Evolutionary conservation across 2,329 filamentous ascomycete species (phyloP).

Genomic region (Colletotrichum sp.): DNA sequence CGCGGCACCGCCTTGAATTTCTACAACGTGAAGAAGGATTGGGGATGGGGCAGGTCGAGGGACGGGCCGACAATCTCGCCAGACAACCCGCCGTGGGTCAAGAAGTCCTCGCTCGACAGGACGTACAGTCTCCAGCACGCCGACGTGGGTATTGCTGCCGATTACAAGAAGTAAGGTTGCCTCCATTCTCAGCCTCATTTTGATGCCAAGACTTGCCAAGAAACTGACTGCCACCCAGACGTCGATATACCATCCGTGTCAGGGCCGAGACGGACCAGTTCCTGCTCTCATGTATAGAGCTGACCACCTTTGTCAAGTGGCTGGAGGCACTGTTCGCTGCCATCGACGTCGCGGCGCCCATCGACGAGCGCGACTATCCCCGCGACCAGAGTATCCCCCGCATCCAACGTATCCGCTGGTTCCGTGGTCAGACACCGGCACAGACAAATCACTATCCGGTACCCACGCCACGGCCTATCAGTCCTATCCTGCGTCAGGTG

Average conservation of each 20-base stretch:
- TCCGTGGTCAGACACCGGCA: conserved; percentile 41
- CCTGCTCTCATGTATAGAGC: conserved; percentile 68
- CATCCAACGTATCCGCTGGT: conserved; percentile 58
- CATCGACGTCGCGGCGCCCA: conserved; percentile 72
- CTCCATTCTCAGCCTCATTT: conserved; percentile 6
- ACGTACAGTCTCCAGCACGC: conserved; percentile 78
- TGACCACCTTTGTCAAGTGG: conserved; percentile 72
- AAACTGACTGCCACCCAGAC: conserved; percentile 38
- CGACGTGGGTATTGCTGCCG: conserved; percentile 75
- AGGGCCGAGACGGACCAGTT: conserved; percentile 78
- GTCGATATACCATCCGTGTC: conserved; percentile 72
- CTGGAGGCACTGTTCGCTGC: conserved; percentile 73
- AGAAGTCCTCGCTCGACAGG: conserved; percentile 61
- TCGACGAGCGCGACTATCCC: conserved; percentile 73
- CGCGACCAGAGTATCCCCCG: conserved; percentile 66
- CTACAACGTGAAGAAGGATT: conserved; percentile 66
- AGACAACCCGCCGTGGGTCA: conserved; percentile 57
- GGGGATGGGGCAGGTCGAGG: conserved; percentile 52
- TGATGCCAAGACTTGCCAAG: conserved; percentile 18
- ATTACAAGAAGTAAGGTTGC: conserved; percentile 69
- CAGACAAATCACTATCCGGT: conserved; percentile 27
- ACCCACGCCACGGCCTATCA: conserved; percentile 17
- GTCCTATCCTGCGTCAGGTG: background rate
- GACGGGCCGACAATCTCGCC: conserved; percentile 53
- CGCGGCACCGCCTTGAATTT: conserved; percentile 73